Conservation (phyloP, 495 filamentous ascomycete species). For the Trichoderma asperelloides region DNA sequence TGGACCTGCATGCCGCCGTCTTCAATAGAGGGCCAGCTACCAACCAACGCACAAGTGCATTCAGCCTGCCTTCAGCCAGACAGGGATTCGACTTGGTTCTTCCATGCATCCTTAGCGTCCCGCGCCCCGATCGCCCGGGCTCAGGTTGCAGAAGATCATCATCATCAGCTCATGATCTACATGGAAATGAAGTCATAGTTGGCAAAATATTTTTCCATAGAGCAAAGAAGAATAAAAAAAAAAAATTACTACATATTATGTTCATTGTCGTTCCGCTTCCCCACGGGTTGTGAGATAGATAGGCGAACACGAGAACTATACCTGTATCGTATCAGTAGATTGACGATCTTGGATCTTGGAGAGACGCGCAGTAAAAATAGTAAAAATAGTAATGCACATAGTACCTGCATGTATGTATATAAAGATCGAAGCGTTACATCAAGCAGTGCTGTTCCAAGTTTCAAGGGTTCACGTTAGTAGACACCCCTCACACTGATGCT, state of each 20-base stretch:
- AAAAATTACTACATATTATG: not conserved
- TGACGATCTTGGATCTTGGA: not conserved
- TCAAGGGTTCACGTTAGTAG: not conserved
- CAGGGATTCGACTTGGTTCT: too few relatives aligned
- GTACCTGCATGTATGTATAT: too few relatives aligned
- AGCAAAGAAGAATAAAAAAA: not conserved
- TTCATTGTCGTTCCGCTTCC: not conserved
- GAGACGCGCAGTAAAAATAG: not conserved
- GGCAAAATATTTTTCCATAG: not conserved
- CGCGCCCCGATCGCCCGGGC: not conserved
- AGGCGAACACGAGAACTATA: not conserved
- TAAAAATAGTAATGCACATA: too few relatives aligned
- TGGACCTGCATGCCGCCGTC: too few relatives aligned
- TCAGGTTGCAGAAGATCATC: not conserved
- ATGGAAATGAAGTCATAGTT: not conserved
- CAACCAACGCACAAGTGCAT: too few relatives aligned
- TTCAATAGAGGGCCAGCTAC: too few relatives aligned
- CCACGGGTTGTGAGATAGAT: not conserved
- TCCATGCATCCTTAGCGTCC: not conserved
- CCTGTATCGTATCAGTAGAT: not conserved
- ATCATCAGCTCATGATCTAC: not conserved
- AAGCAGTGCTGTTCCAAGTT: not conserved
- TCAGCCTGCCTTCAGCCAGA: too few relatives aligned
- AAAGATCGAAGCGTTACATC: too few relatives aligned
- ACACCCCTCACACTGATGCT: not conserved